Evolutionary conservation across 805 yeast species (phyloP).

Genomic region (Sugiyamaella lignohabitans): DNA sequence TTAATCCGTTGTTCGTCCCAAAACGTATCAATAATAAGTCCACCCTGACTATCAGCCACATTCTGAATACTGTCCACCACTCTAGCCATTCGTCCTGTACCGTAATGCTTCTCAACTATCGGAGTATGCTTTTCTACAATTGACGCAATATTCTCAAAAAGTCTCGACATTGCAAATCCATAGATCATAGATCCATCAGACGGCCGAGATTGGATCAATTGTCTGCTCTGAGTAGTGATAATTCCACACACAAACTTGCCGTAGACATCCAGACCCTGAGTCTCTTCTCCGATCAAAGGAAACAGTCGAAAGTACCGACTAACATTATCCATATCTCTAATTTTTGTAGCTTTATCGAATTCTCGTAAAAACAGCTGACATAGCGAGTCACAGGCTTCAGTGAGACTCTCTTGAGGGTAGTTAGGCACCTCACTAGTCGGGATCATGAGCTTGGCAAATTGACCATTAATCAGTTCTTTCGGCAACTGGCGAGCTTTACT

Average conservation of each 20-base stretch:
- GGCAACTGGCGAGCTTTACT: conserved; percentile 50
- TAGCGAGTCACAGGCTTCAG: conserved; percentile 54
- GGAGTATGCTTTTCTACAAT: conserved; percentile 83
- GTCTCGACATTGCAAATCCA: conserved; percentile 35
- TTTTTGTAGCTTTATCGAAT: conserved; percentile 64
- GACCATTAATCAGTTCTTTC: conserved; percentile 46
- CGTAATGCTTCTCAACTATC: conserved; percentile 69
- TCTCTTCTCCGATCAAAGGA: conserved; percentile 72
- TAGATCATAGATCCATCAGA: conserved; percentile 28
- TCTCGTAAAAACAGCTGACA: conserved; percentile 50
- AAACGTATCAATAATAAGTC: conserved; percentile 79
- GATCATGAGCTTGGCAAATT: conserved; percentile 71
- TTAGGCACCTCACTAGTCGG: conserved; percentile 87
- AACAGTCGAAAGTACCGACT: conserved; percentile 79
- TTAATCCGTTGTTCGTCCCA: conserved; percentile 64
- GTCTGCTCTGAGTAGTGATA: conserved; percentile 70
- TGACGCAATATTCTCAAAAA: conserved; percentile 77
- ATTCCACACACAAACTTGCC: conserved; percentile 81
- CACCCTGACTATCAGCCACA: conserved; percentile 91
- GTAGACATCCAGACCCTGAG: conserved; percentile 70
- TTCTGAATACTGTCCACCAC: conserved; percentile 71
- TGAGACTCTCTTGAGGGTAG: conserved; percentile 52
- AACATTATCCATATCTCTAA: conserved; percentile 58
- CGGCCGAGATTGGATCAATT: conserved; percentile 38
- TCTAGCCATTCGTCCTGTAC: conserved; percentile 46